phyloP scores from a whole-genome alignment of 176 grass and related monocot species.

The Oryza glaberrima region DNA sequence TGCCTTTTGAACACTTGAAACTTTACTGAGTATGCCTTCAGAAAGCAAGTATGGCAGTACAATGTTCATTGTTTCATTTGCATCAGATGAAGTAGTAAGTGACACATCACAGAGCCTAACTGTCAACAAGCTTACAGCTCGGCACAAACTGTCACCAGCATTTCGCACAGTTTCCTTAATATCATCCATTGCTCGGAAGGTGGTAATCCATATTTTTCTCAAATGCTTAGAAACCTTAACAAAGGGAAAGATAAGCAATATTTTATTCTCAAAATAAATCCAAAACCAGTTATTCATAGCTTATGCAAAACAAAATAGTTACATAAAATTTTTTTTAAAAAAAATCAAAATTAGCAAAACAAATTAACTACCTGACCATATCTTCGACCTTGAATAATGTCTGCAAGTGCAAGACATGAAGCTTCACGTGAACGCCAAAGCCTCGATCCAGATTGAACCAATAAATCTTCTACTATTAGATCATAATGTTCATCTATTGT shows the following conservation, averaged over 20 bases:
- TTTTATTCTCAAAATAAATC: slow-evolving; percentile 24
- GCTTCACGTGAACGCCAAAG: slow-evolving; percentile 97
- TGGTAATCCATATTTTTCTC: slow-evolving; percentile 83
- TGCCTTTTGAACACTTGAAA: slow-evolving; percentile 89
- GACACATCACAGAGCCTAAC: slow-evolving; percentile 83
- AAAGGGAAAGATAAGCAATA: slow-evolving; percentile 15
- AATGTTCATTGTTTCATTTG: slow-evolving; percentile 86
- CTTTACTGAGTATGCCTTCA: slow-evolving; percentile 98
- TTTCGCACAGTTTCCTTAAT: slow-evolving; percentile 99
- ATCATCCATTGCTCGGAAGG: slow-evolving; percentile 97
- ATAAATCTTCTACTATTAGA: slow-evolving; percentile 85
- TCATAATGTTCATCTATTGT: slow-evolving; percentile 95
- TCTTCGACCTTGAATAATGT: slow-evolving; percentile 93
- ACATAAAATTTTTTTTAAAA: slow-evolving; percentile 27
- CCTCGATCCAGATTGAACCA: slow-evolving; percentile 94
- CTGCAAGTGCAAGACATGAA: slow-evolving; percentile 96
- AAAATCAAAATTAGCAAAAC: slow-evolving; percentile 24
- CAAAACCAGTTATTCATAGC: slow-evolving; percentile 24
- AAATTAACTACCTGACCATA: slow-evolving; percentile 68
- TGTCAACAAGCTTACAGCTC: slow-evolving; percentile 86
- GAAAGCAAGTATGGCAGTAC: slow-evolving; percentile 89
- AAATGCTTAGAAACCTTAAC: slow-evolving; percentile 84
- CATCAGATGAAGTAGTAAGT: slow-evolving; percentile 78
- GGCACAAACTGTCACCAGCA: slow-evolving; percentile 91
- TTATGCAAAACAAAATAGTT: slow-evolving; percentile 8